These are phyloP conservation scores for Lachnellula cervina DNA, from an alignment of 2,329 filamentous ascomycete genomes.

Conservation along the genomic window DNA sequence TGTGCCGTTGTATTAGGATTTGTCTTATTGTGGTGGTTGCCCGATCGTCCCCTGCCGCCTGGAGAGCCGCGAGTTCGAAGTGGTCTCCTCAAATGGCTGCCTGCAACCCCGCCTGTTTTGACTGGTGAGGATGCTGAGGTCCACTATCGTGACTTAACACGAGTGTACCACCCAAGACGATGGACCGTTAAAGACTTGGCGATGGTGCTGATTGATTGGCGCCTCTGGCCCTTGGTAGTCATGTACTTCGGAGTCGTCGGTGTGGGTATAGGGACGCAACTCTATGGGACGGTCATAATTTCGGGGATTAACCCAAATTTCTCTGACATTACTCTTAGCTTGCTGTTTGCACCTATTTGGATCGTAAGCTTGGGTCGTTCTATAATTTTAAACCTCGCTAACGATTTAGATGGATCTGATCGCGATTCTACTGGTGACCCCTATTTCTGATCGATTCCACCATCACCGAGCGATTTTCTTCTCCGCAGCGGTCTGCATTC, in stretches of 20 bases:
- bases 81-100: conserved; percentile 60
- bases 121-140: conserved; percentile 71
- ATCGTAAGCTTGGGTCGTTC: conserved; percentile 50
- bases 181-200: conserved; percentile 71
- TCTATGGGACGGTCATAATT: conserved; percentile 85
- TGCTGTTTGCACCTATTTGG: conserved; percentile 90
- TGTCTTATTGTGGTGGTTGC: conserved; percentile 80
- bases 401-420: conserved; percentile 70
- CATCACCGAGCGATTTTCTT: conserved; percentile 76
- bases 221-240: conserved; percentile 76
- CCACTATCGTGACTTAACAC: conserved; percentile 76
- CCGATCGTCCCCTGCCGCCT: conserved; percentile 72
- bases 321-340: conserved; percentile 68
- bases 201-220: conserved; percentile 75
- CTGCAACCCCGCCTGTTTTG: conserved; percentile 64
- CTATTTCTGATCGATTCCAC: conserved; percentile 83
- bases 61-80: conserved; percentile 46
- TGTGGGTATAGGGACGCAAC: conserved; percentile 84
- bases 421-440: conserved; percentile 79
- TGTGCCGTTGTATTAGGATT: conserved; percentile 69
- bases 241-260: conserved; percentile 97
- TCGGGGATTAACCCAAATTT: conserved; percentile 69
- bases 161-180: conserved; percentile 70
- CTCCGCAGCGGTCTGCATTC: conserved; percentile 66
- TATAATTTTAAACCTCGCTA: background rate